phyloP scores from a whole-genome alignment of 2,329 filamentous ascomycete genomes.

The Balansia obtecta region DNA sequence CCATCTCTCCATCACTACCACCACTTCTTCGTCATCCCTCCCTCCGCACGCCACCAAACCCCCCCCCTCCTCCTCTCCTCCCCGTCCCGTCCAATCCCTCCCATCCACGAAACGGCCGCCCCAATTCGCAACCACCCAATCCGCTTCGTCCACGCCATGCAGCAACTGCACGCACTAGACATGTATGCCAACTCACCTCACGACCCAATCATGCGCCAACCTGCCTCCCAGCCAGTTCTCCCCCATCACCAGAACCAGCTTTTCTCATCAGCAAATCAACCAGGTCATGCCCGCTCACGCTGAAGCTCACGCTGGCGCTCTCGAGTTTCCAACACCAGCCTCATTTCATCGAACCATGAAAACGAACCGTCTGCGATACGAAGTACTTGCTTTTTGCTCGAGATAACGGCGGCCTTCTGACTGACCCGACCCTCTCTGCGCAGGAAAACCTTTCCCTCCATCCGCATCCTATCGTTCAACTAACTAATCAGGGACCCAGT shows the following conservation, averaged over 20 bases:
- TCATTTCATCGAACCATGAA: background rate
- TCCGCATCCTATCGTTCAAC: too few species aligned
- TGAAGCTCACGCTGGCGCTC: background rate
- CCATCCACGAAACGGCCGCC: constrained; percentile 10
- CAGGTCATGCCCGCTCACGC: background rate
- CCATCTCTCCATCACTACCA: background rate
- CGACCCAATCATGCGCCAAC: constrained; percentile 16
- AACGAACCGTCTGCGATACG: background rate
- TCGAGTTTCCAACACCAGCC: background rate
- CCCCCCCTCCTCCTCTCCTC: too few species aligned
- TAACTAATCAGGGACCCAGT: too few species aligned
- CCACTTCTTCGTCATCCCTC: background rate
- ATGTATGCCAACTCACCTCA: constrained; percentile 14
- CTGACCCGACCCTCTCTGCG: background rate
- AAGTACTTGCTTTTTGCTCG: background rate
- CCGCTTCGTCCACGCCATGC: constrained; percentile 17
- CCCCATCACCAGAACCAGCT: background rate
- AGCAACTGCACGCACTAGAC: constrained; percentile 10
- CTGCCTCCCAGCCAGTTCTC: background rate
- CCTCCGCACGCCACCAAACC: too few species aligned
- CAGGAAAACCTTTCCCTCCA: too few species aligned
- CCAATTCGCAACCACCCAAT: constrained; percentile 11
- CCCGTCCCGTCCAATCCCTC: constrained; percentile 10
- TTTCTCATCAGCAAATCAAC: background rate
- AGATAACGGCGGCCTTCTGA: background rate